A percentile compares a stretch with the other conserved stretches of the same genome.
Conservation (phyloP, 139 green algal genomes). For the Pleodorina starrii region DNA sequence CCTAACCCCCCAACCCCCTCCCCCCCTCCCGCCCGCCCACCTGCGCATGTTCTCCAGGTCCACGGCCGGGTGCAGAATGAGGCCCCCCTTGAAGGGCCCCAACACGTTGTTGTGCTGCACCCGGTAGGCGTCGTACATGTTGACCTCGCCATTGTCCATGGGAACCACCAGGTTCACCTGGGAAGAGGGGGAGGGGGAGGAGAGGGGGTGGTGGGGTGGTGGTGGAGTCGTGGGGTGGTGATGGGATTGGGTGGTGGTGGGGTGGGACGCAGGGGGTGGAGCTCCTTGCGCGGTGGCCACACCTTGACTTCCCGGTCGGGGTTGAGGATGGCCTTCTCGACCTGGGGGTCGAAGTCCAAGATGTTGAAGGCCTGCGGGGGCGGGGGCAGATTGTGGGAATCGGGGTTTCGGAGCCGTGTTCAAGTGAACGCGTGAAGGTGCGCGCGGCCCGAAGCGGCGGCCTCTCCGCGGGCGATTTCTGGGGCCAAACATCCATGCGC, state of each 20-base stretch:
- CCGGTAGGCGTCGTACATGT: constrained; percentile 84
- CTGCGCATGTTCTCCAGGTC: constrained; percentile 75
- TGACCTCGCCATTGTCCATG: constrained; percentile 53
- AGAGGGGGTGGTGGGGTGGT: too few relatives aligned
- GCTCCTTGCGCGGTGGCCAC: too few relatives aligned
- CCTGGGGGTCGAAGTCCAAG: constrained; percentile 32
- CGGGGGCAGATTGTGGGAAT: too few relatives aligned
- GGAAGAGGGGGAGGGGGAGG: not conserved
- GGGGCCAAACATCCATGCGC: too few relatives aligned
- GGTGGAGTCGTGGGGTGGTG: too few relatives aligned
- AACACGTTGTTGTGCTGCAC: constrained; percentile 94
- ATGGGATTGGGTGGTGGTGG: too few relatives aligned
- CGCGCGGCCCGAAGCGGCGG: too few relatives aligned
- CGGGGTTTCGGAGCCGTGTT: too few relatives aligned
- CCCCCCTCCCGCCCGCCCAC: not conserved
- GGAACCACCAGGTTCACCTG: constrained; percentile 52
- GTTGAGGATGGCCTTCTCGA: constrained; percentile 52
- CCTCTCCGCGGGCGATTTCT: too few relatives aligned
- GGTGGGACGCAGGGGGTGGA: too few relatives aligned
- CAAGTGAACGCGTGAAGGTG: too few relatives aligned
- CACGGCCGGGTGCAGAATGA: constrained; percentile 82
- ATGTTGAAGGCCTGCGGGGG: constrained; percentile 27
- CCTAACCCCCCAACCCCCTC: not conserved
- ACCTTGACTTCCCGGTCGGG: constrained; percentile 50
- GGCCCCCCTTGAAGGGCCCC: constrained; percentile 89